Conservation (phyloP, 441 rosid genomes). For the Syzygium syzygioides region DNA sequence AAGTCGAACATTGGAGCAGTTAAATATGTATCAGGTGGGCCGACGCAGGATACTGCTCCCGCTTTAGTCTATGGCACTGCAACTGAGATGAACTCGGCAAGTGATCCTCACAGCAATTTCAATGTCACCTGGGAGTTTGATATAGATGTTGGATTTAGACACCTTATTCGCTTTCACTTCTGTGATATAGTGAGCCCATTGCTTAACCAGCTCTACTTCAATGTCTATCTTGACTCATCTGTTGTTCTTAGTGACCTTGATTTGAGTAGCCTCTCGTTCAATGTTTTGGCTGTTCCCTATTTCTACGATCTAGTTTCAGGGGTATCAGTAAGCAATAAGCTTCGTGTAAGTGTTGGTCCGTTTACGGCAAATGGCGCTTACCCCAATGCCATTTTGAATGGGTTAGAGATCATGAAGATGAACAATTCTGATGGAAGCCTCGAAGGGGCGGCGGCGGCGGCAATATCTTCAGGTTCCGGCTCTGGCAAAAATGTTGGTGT, state of each 20-base stretch:
- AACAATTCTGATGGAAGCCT: constrained; percentile 68
- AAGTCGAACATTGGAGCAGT: constrained; percentile 41
- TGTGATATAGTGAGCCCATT: constrained; percentile 58
- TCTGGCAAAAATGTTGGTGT: constrained; percentile 36
- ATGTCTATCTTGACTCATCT: constrained; percentile 51
- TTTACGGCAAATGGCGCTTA: constrained; percentile 17
- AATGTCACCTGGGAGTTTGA: constrained; percentile 82
- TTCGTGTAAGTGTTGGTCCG: constrained; percentile 77
- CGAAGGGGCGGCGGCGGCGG: constrained; percentile 16
- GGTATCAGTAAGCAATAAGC: constrained; percentile 9
- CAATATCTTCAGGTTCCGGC: constrained; percentile 18
- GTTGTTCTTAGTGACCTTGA: constrained; percentile 39
- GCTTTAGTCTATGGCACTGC: constrained; percentile 58
- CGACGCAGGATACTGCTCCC: constrained; percentile 62
- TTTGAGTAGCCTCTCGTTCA: constrained; percentile 15
- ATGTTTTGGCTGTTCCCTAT: constrained; percentile 42
- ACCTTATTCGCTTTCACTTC: constrained; percentile 74
- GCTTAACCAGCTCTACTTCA: constrained; percentile 58
- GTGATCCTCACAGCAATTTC: constrained; percentile 47
- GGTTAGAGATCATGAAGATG: constrained; percentile 91
- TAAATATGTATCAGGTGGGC: constrained; percentile 32
- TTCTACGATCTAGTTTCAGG: constrained; percentile 47
- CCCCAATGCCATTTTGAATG: constrained; percentile 72
- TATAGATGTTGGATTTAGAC: constrained; percentile 67
- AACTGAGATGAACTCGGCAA: constrained; percentile 43